phyloP scores from a whole-genome alignment of 2,329 filamentous ascomycete genomes.

The Sporothrix euskadiensis region DNA sequence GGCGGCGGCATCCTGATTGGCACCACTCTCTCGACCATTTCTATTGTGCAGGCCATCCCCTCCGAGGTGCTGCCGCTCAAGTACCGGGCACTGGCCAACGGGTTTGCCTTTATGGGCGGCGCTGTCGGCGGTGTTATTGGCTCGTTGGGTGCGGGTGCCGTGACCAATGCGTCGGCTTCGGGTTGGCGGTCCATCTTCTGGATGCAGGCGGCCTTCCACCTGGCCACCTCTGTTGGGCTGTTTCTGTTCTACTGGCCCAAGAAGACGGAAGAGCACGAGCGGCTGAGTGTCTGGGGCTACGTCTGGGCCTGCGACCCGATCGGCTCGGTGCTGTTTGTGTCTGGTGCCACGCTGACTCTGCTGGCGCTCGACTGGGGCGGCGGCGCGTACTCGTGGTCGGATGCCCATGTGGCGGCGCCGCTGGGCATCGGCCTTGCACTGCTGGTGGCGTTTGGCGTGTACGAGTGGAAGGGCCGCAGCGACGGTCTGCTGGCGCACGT shows the following conservation, averaged over 20 bases:
- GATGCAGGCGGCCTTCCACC: slow-evolving; percentile 58
- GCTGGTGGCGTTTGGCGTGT: slow-evolving; percentile 44
- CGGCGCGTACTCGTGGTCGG: slow-evolving; percentile 45
- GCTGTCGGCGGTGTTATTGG: slow-evolving; percentile 53
- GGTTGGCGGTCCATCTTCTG: slow-evolving; percentile 61
- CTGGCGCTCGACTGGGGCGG: slow-evolving; percentile 51
- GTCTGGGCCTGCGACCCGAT: slow-evolving; percentile 52
- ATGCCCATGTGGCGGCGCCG: slow-evolving; percentile 45
- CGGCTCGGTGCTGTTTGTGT: slow-evolving; percentile 48
- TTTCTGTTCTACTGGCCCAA: slow-evolving; percentile 51
- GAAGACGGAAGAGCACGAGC: slow-evolving; percentile 39
- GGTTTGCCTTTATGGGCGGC: slow-evolving; percentile 53
- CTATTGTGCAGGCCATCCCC: slow-evolving; percentile 58
- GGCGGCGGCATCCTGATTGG: slow-evolving; percentile 60
- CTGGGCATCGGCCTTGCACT: slow-evolving; percentile 46
- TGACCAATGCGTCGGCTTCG: slow-evolving; percentile 48
- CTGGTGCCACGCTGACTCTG: slow-evolving; percentile 47
- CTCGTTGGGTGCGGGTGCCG: slow-evolving; percentile 52
- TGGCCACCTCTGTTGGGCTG: slow-evolving; percentile 49
- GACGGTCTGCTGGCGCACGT: slow-evolving; percentile 58
- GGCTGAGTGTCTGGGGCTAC: slow-evolving; percentile 44
- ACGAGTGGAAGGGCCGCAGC: slow-evolving; percentile 56
- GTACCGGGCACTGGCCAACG: slow-evolving; percentile 57
- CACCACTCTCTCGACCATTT: slow-evolving; percentile 54
- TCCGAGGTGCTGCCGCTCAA: slow-evolving; percentile 59